Percentiles rank a stretch among this genome's conserved stretches.
These are phyloP conservation scores for Scheffersomyces illinoinensis DNA, from an alignment of 1,139 yeast species.

Conservation along the genomic window DNA sequence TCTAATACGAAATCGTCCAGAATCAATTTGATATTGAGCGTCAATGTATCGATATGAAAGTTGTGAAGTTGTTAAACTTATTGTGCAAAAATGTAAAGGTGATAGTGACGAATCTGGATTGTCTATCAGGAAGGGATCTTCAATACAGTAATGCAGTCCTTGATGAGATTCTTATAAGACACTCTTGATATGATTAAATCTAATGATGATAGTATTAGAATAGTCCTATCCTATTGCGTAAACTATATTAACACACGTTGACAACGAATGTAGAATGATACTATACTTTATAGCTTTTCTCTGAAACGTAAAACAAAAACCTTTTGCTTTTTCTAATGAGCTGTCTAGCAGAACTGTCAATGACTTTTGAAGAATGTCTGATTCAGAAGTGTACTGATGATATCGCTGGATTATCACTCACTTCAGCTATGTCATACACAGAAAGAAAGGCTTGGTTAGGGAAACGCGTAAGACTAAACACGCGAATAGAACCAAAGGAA, in stretches of 20 bases:
- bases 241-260: neutral
- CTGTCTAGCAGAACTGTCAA: neutral
- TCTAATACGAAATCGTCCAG: neutral
- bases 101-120: neutral
- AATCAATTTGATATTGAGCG: neutral
- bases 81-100: neutral
- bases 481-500: neutral
- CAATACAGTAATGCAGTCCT: neutral
- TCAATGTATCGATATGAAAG: neutral
- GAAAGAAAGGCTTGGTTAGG: neutral
- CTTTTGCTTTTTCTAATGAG: neutral
- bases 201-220: neutral
- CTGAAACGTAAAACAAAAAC: neutral
- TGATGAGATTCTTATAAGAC: neutral
- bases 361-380: neutral
- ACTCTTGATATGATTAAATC: no score
- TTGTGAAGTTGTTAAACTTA: neutral
- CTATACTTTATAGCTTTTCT: neutral
- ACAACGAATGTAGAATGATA: neutral
- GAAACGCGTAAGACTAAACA: neutral
- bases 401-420: neutral
- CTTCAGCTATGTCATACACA: neutral
- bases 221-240: neutral
- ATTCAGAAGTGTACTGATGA: neutral
- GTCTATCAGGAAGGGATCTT: neutral